Conservation (phyloP, 257 asterid genomes). For the Nicotiana paniculata region DNA sequence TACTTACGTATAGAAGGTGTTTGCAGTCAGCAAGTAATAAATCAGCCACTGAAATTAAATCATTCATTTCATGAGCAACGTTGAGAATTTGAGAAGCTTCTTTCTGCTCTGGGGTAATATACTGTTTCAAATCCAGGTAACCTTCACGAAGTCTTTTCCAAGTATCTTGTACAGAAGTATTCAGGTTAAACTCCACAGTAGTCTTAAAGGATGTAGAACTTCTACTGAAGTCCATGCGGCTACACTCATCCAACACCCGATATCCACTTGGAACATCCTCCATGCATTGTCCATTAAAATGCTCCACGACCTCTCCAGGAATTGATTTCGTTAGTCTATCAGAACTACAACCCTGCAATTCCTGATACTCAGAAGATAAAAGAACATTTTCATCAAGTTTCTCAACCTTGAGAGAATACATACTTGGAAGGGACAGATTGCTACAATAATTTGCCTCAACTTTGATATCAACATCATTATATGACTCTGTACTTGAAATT, state of each 20-base stretch:
- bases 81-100: constrained; percentile 35
- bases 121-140: constrained; percentile 31
- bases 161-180: constrained; percentile 51
- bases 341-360: constrained; percentile 26
- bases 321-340: constrained; percentile 21
- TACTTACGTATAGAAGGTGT: constrained; percentile 43
- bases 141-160: constrained; percentile 60
- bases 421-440: constrained; percentile 25
- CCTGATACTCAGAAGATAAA: constrained; percentile 19
- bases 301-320: constrained; percentile 41
- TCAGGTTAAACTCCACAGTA: constrained; percentile 19
- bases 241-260: constrained; percentile 80
- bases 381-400: constrained; percentile 14
- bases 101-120: constrained; percentile 66
- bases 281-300: constrained; percentile 43
- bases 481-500: constrained; percentile 46
- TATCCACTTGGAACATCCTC: constrained; percentile 36
- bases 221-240: constrained; percentile 49
- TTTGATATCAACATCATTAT: constrained; percentile 30
- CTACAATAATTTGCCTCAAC: constrained; percentile 25
- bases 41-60: constrained; percentile 76
- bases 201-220: constrained; percentile 23
- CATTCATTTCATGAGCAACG: constrained; percentile 43
- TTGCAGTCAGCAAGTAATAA: constrained; percentile 55
- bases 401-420: constrained; percentile 17